Percentiles rank a stretch among this genome's conserved stretches.
Evolutionary conservation across 1,284 basidiomycete species (phyloP).

Genomic region (Ganoderma multipileum): DNA sequence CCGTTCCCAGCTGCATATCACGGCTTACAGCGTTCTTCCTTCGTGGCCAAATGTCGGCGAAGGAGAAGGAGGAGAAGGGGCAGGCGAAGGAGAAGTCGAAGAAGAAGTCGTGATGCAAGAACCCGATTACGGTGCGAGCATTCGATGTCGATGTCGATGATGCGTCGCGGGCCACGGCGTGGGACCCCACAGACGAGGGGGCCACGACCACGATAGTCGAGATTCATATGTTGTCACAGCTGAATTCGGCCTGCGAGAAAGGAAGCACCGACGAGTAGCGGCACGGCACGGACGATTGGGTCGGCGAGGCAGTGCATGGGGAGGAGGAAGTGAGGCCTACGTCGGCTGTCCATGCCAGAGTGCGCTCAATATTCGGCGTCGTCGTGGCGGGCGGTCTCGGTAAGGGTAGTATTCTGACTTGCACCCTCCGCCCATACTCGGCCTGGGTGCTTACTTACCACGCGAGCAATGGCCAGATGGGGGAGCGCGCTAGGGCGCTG

Average conservation of each 20-base stretch:
- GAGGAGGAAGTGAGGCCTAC: not conserved
- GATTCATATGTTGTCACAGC: not conserved
- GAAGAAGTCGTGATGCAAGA: not conserved
- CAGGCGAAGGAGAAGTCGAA: not conserved
- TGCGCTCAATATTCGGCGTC: not conserved
- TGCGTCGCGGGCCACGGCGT: not conserved
- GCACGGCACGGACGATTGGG: slow-evolving; percentile 8
- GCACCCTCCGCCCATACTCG: not conserved
- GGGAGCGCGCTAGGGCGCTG: not conserved
- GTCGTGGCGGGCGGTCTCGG: not conserved
- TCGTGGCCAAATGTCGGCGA: not conserved
- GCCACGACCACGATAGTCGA: not conserved
- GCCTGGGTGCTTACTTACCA: not conserved
- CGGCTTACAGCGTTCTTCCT: not conserved
- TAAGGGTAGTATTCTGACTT: not conserved
- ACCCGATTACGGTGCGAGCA: not conserved
- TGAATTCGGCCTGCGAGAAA: not conserved
- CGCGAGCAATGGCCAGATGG: not conserved
- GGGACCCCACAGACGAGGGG: not conserved
- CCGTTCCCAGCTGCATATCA: not conserved
- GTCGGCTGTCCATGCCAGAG: not conserved
- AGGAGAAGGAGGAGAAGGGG: not conserved
- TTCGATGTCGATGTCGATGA: not conserved
- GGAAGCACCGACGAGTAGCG: slow-evolving; percentile 2
- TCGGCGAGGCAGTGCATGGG: not conserved